These are phyloP conservation scores for Apiotrichum akiyoshidainum DNA, from an alignment of 1,284 basidiomycete genomes.

Conservation along the genomic window DNA sequence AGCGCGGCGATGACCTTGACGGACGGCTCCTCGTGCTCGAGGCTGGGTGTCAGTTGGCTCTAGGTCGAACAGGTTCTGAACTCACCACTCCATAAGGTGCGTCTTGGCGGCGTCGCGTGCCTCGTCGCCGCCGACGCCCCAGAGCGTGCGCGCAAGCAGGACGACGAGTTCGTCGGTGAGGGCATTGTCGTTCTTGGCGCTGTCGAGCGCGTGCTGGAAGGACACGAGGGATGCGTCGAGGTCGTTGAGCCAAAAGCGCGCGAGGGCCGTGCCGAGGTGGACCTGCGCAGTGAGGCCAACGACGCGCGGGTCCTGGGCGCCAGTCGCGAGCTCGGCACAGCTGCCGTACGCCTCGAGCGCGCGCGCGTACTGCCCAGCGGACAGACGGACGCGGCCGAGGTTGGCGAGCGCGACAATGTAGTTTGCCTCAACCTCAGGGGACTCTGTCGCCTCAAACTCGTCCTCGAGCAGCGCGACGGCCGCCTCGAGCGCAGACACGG, in stretches of 20 bases:
- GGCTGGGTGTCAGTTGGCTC: slow-evolving; percentile 49
- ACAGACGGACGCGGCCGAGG: slow-evolving; percentile 71
- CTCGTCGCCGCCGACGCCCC: slow-evolving; percentile 72
- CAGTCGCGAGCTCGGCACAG: slow-evolving; percentile 63
- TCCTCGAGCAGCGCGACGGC: slow-evolving; percentile 71
- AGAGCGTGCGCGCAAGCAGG: slow-evolving; percentile 72
- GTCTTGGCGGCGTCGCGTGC: slow-evolving; percentile 71
- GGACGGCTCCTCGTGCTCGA: slow-evolving; percentile 58
- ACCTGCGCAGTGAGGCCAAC: slow-evolving; percentile 56
- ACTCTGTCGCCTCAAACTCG: slow-evolving; percentile 83
- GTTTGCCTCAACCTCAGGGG: slow-evolving; percentile 66
- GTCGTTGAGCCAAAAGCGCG: slow-evolving; percentile 64
- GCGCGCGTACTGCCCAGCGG: slow-evolving; percentile 59
- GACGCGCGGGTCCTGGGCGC: slow-evolving; percentile 28
- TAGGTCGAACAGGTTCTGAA: slow-evolving; percentile 12
- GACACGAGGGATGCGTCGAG: slow-evolving; percentile 62
- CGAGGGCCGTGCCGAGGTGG: slow-evolving; percentile 68
- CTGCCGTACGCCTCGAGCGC: slow-evolving; percentile 71
- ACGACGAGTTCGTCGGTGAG: slow-evolving; percentile 70
- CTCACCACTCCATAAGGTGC: slow-evolving; percentile 78
- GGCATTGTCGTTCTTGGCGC: slow-evolving; percentile 54
- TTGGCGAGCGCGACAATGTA: slow-evolving; percentile 82
- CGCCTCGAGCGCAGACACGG: slow-evolving; percentile 61
- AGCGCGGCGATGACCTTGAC: slow-evolving; percentile 75
- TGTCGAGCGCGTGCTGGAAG: slow-evolving; percentile 66